Evolutionary conservation across 148 eudicot genomes (phyloP).

Genomic region (Camellia granthamiana): DNA sequence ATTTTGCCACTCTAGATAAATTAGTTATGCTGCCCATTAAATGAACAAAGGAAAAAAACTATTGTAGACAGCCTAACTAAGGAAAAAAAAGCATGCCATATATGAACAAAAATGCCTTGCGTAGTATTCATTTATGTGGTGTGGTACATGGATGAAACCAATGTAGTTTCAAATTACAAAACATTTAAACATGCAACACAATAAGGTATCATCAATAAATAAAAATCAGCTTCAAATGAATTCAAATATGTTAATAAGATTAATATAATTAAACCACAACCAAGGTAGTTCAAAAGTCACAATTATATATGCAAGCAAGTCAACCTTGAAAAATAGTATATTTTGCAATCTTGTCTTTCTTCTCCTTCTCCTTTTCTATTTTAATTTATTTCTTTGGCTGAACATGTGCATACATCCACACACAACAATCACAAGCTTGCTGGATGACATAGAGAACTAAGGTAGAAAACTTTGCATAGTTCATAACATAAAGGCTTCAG

Average conservation of each 20-base stretch:
- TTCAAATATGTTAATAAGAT: not conserved
- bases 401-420: not conserved
- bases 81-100: not conserved
- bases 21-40: not conserved
- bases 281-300: not conserved
- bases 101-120: not conserved
- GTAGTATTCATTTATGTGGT: not conserved
- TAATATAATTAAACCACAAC: not conserved
- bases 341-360: not conserved
- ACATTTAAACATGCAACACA: not conserved
- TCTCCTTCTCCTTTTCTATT: not conserved
- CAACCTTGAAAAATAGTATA: not conserved
- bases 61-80: not conserved
- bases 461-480: not conserved
- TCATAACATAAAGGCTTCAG: constrained; percentile 9
- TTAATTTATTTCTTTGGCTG: not conserved
- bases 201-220: not conserved
- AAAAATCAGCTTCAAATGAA: not conserved
- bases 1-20: not conserved
- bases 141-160: not conserved
- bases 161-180: not conserved
- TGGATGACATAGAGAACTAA: not conserved
- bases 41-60: not conserved
- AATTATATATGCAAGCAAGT: not conserved
- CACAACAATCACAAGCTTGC: not conserved